These are phyloP conservation scores for Ogataea wickerhamii DNA, from an alignment of 805 yeast genomes.

Conservation along the genomic window DNA sequence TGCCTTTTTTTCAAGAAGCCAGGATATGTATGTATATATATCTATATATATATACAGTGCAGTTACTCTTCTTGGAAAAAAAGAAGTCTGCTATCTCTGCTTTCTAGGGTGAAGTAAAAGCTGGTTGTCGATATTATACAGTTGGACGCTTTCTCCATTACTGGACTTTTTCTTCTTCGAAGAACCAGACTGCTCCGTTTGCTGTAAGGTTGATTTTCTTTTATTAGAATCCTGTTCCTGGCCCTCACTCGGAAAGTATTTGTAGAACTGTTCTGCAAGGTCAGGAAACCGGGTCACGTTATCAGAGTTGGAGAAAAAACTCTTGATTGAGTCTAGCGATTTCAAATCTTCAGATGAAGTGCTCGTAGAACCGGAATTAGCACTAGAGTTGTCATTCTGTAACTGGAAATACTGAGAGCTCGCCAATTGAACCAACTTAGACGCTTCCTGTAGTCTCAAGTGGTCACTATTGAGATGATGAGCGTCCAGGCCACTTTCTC, in stretches of 20 bases:
- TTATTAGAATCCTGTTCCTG: too few relatives aligned
- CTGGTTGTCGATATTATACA: constrained; percentile 10
- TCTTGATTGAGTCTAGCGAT: constrained; percentile 11
- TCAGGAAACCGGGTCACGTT: constrained; percentile 17
- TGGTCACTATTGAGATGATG: constrained; percentile 2
- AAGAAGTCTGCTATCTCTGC: not conserved
- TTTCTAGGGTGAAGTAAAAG: not conserved
- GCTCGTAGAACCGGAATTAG: not conserved
- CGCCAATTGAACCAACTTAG: constrained; percentile 9
- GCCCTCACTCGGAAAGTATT: constrained; percentile 8
- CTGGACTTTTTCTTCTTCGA: constrained; percentile 7
- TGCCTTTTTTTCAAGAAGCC: too few relatives aligned
- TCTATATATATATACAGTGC: too few relatives aligned
- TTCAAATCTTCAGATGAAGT: constrained; percentile 11
- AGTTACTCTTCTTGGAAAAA: too few relatives aligned
- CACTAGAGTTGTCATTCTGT: not conserved
- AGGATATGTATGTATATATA: too few relatives aligned
- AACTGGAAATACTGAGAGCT: constrained; percentile 2
- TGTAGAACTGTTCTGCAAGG: constrained; percentile 18
- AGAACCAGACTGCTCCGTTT: constrained; percentile 7
- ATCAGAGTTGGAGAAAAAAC: constrained; percentile 14
- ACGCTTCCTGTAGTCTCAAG: constrained; percentile 6
- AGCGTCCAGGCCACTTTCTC: constrained; percentile 11
- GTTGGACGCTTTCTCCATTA: constrained; percentile 2
- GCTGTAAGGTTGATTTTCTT: too few relatives aligned